Base-by-base conservation (phyloP, 169 alveolate species). In the Theileria luwenshuni region DNA sequence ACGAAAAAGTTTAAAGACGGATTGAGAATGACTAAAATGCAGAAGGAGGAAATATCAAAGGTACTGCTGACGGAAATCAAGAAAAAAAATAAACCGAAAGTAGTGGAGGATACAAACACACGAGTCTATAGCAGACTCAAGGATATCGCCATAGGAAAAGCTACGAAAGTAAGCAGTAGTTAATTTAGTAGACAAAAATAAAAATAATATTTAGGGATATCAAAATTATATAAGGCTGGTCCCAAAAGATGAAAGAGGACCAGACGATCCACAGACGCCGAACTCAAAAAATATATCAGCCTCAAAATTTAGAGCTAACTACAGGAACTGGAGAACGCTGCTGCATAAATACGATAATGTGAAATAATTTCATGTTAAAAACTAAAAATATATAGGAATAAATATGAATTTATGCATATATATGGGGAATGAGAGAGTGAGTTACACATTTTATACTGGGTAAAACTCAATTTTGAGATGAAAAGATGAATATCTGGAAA, bases 201-300 rank as follows among this genome's bases (percentile, higher is more conserved):
- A 1, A 13, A 13, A 67, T 60, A 69, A 45, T 21, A 15, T 63
- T 17, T 69, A 81, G 89, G 89, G 88, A 27, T 88, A 88, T 70
- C 90, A 88, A 60, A 88, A 88, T 63, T 88, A 88, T 73, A 87
- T 88, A 38, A 74, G 72, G 56, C 65, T 61, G 83, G 91, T 88
- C 41, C 90, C 87, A 23, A 72, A 74, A 59, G 88, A 83, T 28
- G 86, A 88, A 59, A 76, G 93, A 28, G 68, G 86, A 32, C 79
- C 74, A 17, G 91, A 84, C 74, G 93, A 88, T 19, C 93, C 93
- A 15, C 83, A 74, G n/a, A 88, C 93, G 23, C 93, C 93, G 13
- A 79, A 88, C 63, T 62, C 86, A 25, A 74, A 74, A 59, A 84
- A 88, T 54, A 69, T 83, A 25, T 84, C 93, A 0, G 86, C 90